Conservation (phyloP, 441 rosid genomes). For the Macaranga tanarius region DNA sequence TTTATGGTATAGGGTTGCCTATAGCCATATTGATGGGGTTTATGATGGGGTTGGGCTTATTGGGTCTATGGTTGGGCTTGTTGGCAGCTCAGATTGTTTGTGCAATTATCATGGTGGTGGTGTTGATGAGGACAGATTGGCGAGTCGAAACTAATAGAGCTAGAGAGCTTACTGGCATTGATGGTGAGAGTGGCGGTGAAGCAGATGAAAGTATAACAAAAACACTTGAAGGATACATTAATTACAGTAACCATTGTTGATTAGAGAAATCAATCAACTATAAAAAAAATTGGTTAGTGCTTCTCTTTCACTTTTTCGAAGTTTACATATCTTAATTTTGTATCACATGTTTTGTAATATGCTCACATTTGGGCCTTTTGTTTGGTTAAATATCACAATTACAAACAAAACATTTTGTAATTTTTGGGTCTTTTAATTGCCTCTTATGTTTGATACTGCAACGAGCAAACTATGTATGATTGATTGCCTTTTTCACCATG, state of each 20-base stretch:
- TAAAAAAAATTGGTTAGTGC: background rate
- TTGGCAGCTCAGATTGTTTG: conserved; percentile 75
- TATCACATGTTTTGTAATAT: background rate
- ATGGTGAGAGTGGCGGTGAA: conserved; percentile 12
- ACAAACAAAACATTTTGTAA: background rate
- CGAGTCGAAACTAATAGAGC: conserved; percentile 57
- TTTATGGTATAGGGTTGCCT: conserved; percentile 83
- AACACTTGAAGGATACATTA: conserved; percentile 6
- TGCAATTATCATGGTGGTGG: conserved; percentile 67
- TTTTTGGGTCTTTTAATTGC: background rate
- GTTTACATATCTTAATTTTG: conserved; percentile 10
- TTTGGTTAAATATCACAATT: conserved; percentile 4
- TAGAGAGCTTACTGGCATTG: conserved; percentile 47
- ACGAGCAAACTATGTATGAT: too few relatives aligned
- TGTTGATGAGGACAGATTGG: conserved; percentile 78
- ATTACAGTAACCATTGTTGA: conserved; percentile 11
- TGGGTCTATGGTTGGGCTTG: conserved; percentile 75
- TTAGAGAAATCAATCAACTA: conserved; percentile 6
- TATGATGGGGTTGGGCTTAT: conserved; percentile 51
- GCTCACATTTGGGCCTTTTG: conserved; percentile 1
- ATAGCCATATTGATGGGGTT: conserved; percentile 70
- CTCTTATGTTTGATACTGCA: too few relatives aligned
- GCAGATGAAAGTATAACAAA: conserved; percentile 16
- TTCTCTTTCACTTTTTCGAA: background rate
- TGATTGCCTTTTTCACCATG: too few relatives aligned